Evolutionary conservation across 176 grass and related monocot species (phyloP).

Genomic region (Puccinellia tenuiflora): DNA sequence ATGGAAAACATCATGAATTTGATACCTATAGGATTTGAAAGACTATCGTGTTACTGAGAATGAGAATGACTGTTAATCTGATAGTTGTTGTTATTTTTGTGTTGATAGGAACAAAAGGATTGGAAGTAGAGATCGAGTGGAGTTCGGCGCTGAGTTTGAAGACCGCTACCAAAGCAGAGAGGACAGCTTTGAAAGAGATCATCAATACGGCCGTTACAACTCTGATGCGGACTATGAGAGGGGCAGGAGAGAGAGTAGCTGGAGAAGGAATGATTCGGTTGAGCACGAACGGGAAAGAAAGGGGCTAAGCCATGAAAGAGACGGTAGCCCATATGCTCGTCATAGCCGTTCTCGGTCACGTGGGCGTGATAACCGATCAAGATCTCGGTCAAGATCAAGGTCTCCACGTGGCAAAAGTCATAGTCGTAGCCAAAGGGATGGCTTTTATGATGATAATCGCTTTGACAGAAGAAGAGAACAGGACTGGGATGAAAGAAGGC

Average conservation of each 20-base stretch:
- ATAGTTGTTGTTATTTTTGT: conserved; percentile 58
- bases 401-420: conserved; percentile 65
- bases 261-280: conserved; percentile 56
- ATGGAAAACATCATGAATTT: conserved; percentile 43
- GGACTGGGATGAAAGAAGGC: conserved; percentile 69
- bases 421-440: conserved; percentile 55
- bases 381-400: conserved; percentile 75
- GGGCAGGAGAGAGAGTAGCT: conserved; percentile 58
- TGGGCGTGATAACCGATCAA: conserved; percentile 47
- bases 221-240: conserved; percentile 70
- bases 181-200: conserved; percentile 61
- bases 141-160: conserved; percentile 55
- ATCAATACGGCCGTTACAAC: conserved; percentile 47
- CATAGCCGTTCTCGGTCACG: conserved; percentile 56
- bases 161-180: conserved; percentile 51
- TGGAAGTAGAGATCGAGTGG: conserved; percentile 57
- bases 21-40: conserved; percentile 53
- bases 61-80: conserved; percentile 59
- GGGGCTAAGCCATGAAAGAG: conserved; percentile 63
- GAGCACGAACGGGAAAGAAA: conserved; percentile 57
- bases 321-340: conserved; percentile 50
- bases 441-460: conserved; percentile 62
- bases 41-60: conserved; percentile 43
- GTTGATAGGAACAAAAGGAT: conserved; percentile 81
- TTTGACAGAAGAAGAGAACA: conserved; percentile 76